Evolutionary conservation across 2,329 filamentous ascomycete genomes (phyloP).

Genomic region (Beauveria medogensis): DNA sequence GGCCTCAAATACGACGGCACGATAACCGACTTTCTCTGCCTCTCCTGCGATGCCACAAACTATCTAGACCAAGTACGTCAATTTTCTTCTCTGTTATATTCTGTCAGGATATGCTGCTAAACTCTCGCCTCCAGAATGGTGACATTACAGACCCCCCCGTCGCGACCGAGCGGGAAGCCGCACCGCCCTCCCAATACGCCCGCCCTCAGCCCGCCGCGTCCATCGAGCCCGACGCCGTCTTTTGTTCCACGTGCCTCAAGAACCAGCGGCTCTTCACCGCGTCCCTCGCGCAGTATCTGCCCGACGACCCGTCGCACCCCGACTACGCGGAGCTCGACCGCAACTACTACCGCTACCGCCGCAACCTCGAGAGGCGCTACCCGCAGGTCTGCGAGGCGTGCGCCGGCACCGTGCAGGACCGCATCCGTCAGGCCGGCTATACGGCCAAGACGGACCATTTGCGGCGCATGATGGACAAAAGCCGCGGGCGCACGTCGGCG

Average conservation of each 20-base stretch:
- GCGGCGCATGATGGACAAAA: conserved; percentile 64
- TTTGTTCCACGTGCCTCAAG: conserved; percentile 73
- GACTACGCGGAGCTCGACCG: conserved; percentile 61
- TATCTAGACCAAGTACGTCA: conserved; percentile 70
- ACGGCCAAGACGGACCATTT: conserved; percentile 78
- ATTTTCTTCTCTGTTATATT: neutral
- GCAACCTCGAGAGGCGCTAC: conserved; percentile 70
- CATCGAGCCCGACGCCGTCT: conserved; percentile 32
- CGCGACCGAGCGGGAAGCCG: conserved; percentile 37
- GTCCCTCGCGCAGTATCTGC: conserved; percentile 72
- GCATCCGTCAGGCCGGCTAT: conserved; percentile 65
- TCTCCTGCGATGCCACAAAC: conserved; percentile 77
- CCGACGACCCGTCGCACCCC: conserved; percentile 54
- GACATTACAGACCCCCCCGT: conserved; percentile 82
- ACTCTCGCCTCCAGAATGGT: conserved; percentile 52
- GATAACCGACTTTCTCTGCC: conserved; percentile 62
- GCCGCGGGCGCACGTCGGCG: conserved; percentile 29
- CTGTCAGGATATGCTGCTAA: neutral
- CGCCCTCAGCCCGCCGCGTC: conserved; percentile 28
- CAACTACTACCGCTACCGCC: conserved; percentile 61
- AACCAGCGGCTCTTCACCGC: conserved; percentile 80
- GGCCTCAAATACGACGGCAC: conserved; percentile 48
- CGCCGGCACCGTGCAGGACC: conserved; percentile 61
- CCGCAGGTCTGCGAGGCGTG: conserved; percentile 82
- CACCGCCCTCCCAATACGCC: conserved; percentile 38